These are phyloP conservation scores for Nemophila menziesii DNA, from an alignment of 257 asterid species.

Conservation along the genomic window DNA sequence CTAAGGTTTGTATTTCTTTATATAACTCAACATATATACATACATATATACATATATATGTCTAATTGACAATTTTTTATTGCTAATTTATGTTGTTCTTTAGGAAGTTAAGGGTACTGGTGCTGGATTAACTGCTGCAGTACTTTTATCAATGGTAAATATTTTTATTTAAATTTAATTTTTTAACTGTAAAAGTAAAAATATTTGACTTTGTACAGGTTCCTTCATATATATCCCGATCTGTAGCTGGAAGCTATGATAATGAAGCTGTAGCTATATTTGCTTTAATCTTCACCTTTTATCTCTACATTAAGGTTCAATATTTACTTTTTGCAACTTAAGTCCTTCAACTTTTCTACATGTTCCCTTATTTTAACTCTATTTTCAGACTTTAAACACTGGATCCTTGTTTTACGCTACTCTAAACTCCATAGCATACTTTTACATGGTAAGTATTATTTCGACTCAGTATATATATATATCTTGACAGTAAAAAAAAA, in stretches of 20 bases:
- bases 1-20: conserved; percentile 53
- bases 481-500: background rate
- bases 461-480: background rate
- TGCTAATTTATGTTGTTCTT: conserved; percentile 11
- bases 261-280: conserved; percentile 99
- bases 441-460: conserved; percentile 66
- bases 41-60: background rate
- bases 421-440: conserved; percentile 81
- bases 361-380: too few species aligned
- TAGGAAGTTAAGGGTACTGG: conserved; percentile 97
- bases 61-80: background rate
- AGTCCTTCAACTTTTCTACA: conserved; percentile 1
- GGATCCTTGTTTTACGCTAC: conserved; percentile 97
- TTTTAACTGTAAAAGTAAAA: background rate
- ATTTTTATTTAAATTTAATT: conserved; percentile 8
- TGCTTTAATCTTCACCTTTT: conserved; percentile 91
- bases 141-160: conserved; percentile 91
- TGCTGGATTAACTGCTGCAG: conserved; percentile 97
- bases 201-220: conserved; percentile 41
- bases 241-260: conserved; percentile 99
- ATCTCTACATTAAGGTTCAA: conserved; percentile 87
- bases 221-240: conserved; percentile 97
- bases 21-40: conserved; percentile 11
- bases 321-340: conserved; percentile 4
- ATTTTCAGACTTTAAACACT: conserved; percentile 96